Evolutionary conservation across 805 yeast species (phyloP), one percentile per base, ranked within the genome.

Genomic region (Saturnispora saitoi): DNA sequence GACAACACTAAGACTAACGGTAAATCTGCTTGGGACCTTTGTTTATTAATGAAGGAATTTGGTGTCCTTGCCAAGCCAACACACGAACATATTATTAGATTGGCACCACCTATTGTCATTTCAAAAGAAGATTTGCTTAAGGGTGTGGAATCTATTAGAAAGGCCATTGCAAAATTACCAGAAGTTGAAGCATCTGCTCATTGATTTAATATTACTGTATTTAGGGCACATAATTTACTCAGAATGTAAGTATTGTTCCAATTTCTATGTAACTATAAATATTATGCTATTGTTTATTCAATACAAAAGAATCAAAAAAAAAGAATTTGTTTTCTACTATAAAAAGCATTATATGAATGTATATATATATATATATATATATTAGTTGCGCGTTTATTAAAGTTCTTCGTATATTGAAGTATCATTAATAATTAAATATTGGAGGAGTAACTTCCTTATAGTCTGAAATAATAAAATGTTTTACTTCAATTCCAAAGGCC

Each of bases 31-130:
- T 91, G 98, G 98, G 97, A 91, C 64, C 73, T 91, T 56, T 91
- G 98, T 70, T 65, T 91, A 58, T 69, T 86, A 58, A 83, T 91
- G 93, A 88, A 86, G 68, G 80, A 86, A 48, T 72, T 79, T 52
- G 98, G 98, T 51, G 84, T 91, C 14, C 73, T 90, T 61, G 97
- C 98, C 54, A 91, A 47, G 32, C 97, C 97, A 56, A 90, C 98
- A 1, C 98, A 91, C 65, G 95, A 89, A 59, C 84, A 89, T 67
- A 90, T 91, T 60, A 90, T 91, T 63, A 83, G 98, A 73, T 74
- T 91, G 65, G 96, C 98, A 10, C 98, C 98, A 50, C 97, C 98
- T 22, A 73, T 91, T 65, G 95, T 89, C 37, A 91, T 91, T 56
- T 77, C 90, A 30, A 83, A 89, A 63, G 91, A 83, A 59, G 97